These are phyloP conservation scores for Salix udensis DNA, from an alignment of 345 rosid genomes.

Conservation along the genomic window DNA sequence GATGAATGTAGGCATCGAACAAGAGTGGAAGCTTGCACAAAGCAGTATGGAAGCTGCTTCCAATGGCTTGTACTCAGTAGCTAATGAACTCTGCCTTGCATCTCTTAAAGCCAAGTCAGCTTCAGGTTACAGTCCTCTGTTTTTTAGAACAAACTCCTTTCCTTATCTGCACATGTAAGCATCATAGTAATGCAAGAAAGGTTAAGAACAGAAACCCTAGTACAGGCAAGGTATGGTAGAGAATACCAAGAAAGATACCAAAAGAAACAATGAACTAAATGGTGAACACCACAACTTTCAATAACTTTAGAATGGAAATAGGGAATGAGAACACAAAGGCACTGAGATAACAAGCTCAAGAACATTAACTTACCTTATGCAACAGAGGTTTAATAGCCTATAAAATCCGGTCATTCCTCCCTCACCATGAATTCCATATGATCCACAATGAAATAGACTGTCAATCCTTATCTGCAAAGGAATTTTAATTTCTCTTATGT, in stretches of 20 bases:
- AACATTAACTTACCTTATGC: neutral
- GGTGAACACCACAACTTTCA: neutral
- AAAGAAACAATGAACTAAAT: neutral
- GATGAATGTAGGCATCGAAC: slow-evolving; percentile 54
- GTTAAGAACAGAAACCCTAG: neutral
- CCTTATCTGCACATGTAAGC: too few species aligned
- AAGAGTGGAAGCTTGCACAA: slow-evolving; percentile 82
- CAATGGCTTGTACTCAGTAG: slow-evolving; percentile 59
- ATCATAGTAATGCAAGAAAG: neutral
- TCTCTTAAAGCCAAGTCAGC: slow-evolving; percentile 80
- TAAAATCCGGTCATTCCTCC: neutral
- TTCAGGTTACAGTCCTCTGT: slow-evolving; percentile 54
- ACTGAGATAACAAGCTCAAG: neutral
- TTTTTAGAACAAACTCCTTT: neutral
- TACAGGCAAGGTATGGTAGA: neutral
- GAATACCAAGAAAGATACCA: neutral
- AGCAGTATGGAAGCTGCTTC: slow-evolving; percentile 83
- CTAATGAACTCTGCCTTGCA: slow-evolving; percentile 65
- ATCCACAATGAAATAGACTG: neutral
- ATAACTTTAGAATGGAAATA: neutral
- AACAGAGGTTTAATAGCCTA: neutral
- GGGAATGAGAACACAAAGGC: neutral
- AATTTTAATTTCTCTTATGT: neutral
- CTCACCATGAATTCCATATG: neutral
- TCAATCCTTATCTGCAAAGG: neutral